Evolutionary conservation across 345 rosid species (phyloP).

Genomic region (Erysimum cheiranthoides): DNA sequence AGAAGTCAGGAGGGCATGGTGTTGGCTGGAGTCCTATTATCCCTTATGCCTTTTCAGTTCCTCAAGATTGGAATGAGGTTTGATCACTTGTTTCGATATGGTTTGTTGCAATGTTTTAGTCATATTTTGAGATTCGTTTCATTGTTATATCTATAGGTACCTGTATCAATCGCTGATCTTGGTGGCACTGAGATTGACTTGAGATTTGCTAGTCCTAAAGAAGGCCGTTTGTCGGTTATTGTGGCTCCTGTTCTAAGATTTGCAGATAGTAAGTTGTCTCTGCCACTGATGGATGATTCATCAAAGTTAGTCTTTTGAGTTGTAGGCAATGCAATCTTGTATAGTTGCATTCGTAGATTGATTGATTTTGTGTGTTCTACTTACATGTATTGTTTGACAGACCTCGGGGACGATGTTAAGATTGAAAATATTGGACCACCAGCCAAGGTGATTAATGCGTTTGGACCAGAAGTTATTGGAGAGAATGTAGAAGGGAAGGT

Average conservation of each 20-base stretch:
- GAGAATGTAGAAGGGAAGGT: constrained; percentile 95
- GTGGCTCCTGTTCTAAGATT: constrained; percentile 98
- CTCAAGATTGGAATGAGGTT: constrained; percentile 92
- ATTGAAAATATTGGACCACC: constrained; percentile 89
- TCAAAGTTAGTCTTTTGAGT: background rate
- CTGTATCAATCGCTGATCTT: constrained; percentile 94
- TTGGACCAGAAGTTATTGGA: constrained; percentile 92
- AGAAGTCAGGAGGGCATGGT: constrained; percentile 96
- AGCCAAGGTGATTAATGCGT: constrained; percentile 85
- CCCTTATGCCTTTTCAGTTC: constrained; percentile 76
- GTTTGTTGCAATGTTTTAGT: background rate
- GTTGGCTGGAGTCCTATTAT: constrained; percentile 98
- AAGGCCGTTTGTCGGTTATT: constrained; percentile 81
- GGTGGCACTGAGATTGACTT: constrained; percentile 97
- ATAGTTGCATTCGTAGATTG: background rate
- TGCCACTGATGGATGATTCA: background rate
- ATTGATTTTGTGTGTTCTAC: background rate
- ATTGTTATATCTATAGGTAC: constrained; percentile 59
- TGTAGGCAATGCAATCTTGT: background rate
- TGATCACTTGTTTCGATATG: background rate
- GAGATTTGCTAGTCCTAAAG: constrained; percentile 82
- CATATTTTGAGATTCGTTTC: background rate
- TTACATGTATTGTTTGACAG: constrained; percentile 43
- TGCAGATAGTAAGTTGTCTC: constrained; percentile 70
- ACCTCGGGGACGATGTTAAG: constrained; percentile 68